phyloP scores from a whole-genome alignment of 495 filamentous ascomycete genomes.

The Xylaria longipes region DNA sequence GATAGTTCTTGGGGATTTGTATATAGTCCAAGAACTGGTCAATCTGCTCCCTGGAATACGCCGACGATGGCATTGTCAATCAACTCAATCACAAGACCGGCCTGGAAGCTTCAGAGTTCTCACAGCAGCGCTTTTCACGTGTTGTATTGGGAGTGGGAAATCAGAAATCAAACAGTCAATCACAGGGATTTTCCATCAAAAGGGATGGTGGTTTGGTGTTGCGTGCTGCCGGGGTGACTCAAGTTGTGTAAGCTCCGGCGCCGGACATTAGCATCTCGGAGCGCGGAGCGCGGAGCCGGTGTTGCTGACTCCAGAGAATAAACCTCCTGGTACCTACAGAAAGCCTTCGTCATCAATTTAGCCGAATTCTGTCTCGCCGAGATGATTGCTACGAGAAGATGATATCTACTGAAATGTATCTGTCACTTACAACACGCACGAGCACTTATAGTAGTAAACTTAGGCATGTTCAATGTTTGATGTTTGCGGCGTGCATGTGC shows the following conservation, averaged over 20 bases:
- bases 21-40: slow-evolving; percentile 39
- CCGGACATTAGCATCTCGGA: slow-evolving; percentile 4
- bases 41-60: slow-evolving; percentile 26
- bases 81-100: not conserved
- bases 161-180: not conserved
- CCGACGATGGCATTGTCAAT: slow-evolving; percentile 8
- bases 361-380: too few species aligned
- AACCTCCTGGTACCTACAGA: not conserved
- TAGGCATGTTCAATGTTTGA: not conserved
- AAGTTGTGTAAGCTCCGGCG: slow-evolving; percentile 8
- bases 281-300: not conserved
- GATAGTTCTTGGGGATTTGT: slow-evolving; percentile 37
- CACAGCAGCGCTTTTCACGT: not conserved
- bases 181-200: not conserved
- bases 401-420: not conserved
- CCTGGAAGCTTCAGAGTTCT: not conserved
- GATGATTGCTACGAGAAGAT: not conserved
- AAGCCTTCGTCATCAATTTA: not conserved
- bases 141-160: not conserved
- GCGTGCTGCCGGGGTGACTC: not conserved
- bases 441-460: not conserved
- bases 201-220: not conserved
- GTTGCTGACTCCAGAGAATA: not conserved
- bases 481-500: too few species aligned
- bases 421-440: not conserved